Conservation (phyloP, 768 basidiomycete species). For the Pseudohyphozyma bogoriensis region DNA sequence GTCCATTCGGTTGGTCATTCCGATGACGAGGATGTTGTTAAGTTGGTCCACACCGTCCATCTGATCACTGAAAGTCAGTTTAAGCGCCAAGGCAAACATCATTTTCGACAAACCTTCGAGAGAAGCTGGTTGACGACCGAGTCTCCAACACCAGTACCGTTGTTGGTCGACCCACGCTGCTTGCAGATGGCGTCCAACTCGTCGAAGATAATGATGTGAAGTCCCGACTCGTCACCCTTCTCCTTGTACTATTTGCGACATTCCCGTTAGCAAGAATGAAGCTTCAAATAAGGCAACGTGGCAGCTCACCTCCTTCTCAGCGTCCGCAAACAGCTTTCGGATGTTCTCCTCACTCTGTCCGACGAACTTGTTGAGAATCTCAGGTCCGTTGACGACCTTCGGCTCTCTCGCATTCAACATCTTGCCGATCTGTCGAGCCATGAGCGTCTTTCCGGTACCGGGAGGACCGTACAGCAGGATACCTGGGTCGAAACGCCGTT, state of each 20-base stretch:
- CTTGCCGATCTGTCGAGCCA: constrained; percentile 97
- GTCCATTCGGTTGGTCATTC: constrained; percentile 96
- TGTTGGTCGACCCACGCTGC: constrained; percentile 84
- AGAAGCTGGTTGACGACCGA: constrained; percentile 96
- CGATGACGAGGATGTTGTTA: constrained; percentile 98
- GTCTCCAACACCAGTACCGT: constrained; percentile 95
- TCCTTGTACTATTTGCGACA: constrained; percentile 70
- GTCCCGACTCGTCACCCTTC: constrained; percentile 88
- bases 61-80: constrained; percentile 40
- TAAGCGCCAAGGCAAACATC: too few species aligned
- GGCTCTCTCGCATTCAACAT: constrained; percentile 98
- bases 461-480: constrained; percentile 92
- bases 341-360: constrained; percentile 97
- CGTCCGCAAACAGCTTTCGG: constrained; percentile 93
- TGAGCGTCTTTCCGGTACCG: constrained; percentile 95
- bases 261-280: not conserved
- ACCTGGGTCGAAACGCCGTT: constrained; percentile 49
- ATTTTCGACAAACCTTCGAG: constrained; percentile 73
- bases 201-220: constrained; percentile 99
- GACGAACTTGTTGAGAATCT: constrained; percentile 93
- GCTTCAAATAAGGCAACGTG: not conserved
- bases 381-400: constrained; percentile 96
- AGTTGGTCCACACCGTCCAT: constrained; percentile 99
- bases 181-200: constrained; percentile 98
- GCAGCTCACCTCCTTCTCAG: constrained; percentile 75